Percentiles rank a stretch among this genome's conserved stretches.
These are phyloP conservation scores for Trametes cubensis DNA, from an alignment of 768 basidiomycete species.

Conservation along the genomic window DNA sequence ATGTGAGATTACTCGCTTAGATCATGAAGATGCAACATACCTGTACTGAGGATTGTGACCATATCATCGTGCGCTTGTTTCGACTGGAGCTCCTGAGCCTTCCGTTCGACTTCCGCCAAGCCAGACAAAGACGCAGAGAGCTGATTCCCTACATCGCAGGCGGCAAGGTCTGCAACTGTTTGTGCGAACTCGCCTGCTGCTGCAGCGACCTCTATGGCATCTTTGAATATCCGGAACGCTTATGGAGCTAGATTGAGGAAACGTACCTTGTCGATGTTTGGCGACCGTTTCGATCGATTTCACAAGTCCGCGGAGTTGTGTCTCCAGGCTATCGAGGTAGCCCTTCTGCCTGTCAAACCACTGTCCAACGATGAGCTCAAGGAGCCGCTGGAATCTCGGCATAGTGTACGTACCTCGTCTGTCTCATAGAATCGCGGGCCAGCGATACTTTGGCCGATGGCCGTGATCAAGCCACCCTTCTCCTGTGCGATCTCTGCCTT, in stretches of 20 bases:
- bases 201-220: slow-evolving; percentile 58
- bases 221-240: not conserved
- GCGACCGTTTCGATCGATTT: slow-evolving; percentile 87
- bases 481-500: slow-evolving; percentile 78
- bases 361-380: slow-evolving; percentile 38
- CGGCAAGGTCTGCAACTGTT: slow-evolving; percentile 65
- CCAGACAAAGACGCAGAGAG: slow-evolving; percentile 70
- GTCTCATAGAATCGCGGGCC: slow-evolving; percentile 87
- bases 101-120: slow-evolving; percentile 74
- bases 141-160: slow-evolving; percentile 75
- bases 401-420: slow-evolving; percentile 66
- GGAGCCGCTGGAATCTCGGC: not conserved
- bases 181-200: slow-evolving; percentile 82
- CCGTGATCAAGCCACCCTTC: slow-evolving; percentile 81
- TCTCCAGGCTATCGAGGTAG: slow-evolving; percentile 88
- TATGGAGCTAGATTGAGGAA: not conserved
- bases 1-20: not conserved
- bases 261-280: slow-evolving; percentile 73
- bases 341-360: slow-evolving; percentile 91
- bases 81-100: slow-evolving; percentile 72
- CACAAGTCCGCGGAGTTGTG: slow-evolving; percentile 82
- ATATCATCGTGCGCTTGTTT: slow-evolving; percentile 83
- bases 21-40: slow-evolving; percentile 34
- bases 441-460: slow-evolving; percentile 75
- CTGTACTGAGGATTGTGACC: slow-evolving; percentile 76